Conservation (phyloP, 75 land plant species). For the Pinus taeda region DNA sequence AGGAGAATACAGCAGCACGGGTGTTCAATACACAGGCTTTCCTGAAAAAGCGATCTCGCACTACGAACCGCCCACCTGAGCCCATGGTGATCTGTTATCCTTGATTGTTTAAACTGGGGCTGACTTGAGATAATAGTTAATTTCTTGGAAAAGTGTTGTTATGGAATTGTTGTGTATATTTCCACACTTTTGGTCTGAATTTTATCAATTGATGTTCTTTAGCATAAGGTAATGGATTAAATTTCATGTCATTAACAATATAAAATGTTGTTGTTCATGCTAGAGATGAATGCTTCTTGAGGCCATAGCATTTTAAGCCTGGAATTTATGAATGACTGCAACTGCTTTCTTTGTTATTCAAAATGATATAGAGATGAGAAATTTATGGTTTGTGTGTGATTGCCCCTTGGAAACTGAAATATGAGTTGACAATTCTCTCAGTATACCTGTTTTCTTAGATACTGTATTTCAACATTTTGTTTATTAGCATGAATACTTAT, state of each 20-base stretch:
- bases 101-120: background rate
- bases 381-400: background rate
- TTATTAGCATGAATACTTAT: background rate
- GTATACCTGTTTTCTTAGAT: background rate
- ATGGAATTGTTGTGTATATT: background rate
- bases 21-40: slow-evolving; percentile 87
- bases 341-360: background rate
- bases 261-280: background rate
- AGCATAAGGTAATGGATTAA: background rate
- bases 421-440: background rate
- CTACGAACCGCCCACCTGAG: slow-evolving; percentile 54
- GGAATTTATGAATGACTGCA: background rate
- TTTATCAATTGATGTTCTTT: background rate
- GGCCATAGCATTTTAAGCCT: slow-evolving; percentile 1
- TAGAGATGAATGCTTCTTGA: slow-evolving; percentile 6
- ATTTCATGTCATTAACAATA: background rate
- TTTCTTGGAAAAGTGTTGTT: background rate
- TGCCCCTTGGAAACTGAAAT: background rate
- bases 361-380: background rate
- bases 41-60: slow-evolving; percentile 84
- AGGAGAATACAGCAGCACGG: slow-evolving; percentile 70
- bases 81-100: slow-evolving; percentile 53
- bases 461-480: background rate
- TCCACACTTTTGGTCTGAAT: background rate
- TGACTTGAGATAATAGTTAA: background rate